A percentile compares a stretch with the other conserved stretches of the same genome.
These are phyloP conservation scores for Globisporangium solare DNA, from an alignment of 352 stramenopile genomes.

Conservation along the genomic window DNA sequence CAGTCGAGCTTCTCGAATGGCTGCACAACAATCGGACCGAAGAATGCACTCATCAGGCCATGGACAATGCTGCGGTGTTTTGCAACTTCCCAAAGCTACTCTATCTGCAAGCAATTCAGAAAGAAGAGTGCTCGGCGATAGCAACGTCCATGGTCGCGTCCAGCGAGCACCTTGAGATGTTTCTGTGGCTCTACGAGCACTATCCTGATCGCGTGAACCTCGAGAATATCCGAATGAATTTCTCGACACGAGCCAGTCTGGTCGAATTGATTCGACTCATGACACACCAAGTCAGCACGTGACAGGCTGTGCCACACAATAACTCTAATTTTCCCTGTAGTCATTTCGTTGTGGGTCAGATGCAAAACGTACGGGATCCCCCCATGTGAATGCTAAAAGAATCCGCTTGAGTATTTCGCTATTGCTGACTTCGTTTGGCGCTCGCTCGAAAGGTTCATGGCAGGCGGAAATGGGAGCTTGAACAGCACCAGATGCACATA, in stretches of 20 bases:
- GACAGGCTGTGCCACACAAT: no score
- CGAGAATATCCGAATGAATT: not conserved
- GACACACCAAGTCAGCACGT: no score
- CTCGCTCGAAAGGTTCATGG: no score
- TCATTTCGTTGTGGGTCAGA: no score
- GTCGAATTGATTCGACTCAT: not conserved
- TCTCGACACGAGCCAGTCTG: not conserved
- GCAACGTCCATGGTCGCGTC: not conserved
- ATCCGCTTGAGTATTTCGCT: no score
- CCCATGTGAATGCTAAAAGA: no score
- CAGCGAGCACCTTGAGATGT: not conserved
- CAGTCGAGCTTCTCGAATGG: slow-evolving; percentile 5
- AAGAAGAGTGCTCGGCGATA: not conserved
- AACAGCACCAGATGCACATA: no score
- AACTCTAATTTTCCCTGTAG: no score
- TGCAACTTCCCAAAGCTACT: not conserved
- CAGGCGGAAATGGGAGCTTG: no score
- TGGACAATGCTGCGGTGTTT: slow-evolving; percentile 3
- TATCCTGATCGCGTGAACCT: not conserved
- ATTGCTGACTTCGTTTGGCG: no score
- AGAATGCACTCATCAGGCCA: not conserved
- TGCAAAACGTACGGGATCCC: no score
- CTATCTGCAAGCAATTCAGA: slow-evolving; percentile 2
- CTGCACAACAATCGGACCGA: slow-evolving; percentile 3
- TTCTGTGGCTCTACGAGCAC: not conserved